Conservation (phyloP, 1,139 yeast species). For the Wickerhamiella pararugosa region DNA sequence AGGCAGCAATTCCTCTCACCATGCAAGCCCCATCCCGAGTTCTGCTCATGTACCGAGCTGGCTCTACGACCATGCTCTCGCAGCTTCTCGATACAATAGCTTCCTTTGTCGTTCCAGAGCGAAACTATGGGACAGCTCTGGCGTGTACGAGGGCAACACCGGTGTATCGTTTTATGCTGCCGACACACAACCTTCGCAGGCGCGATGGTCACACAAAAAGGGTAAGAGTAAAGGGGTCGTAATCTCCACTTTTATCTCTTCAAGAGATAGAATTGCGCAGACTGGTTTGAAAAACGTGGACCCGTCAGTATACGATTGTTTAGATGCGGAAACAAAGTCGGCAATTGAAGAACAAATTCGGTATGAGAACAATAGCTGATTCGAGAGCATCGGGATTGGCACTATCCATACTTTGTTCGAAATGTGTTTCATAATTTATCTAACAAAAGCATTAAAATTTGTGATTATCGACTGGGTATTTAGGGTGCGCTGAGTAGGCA, state of each 20-base stretch:
- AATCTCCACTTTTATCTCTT: slow-evolving; percentile 36
- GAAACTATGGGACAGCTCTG: slow-evolving; percentile 37
- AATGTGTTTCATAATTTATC: not conserved
- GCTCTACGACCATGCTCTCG: slow-evolving; percentile 73
- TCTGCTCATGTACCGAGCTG: slow-evolving; percentile 46
- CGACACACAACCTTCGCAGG: slow-evolving; percentile 55
- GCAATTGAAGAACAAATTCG: slow-evolving; percentile 32
- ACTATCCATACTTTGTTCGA: too few species aligned
- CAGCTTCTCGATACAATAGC: slow-evolving; percentile 56
- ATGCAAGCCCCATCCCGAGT: slow-evolving; percentile 1
- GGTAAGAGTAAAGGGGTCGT: slow-evolving; percentile 21
- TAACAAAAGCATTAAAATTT: too few species aligned
- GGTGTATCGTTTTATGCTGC: slow-evolving; percentile 60
- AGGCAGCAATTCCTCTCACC: slow-evolving; percentile 9
- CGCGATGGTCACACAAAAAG: slow-evolving; percentile 20
- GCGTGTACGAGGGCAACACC: slow-evolving; percentile 68
- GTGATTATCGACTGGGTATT: too few species aligned
- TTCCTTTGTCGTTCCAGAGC: slow-evolving; percentile 45
- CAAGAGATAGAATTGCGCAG: slow-evolving; percentile 22
- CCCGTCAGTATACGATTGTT: slow-evolving; percentile 38
- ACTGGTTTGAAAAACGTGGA: slow-evolving; percentile 57
- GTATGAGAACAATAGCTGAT: not conserved
- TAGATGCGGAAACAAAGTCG: slow-evolving; percentile 38
- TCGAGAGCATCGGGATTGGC: too few species aligned
- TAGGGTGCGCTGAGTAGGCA: too few species aligned